phyloP scores from a whole-genome alignment of 768 basidiomycete genomes.

The Termitomyces sp. region DNA sequence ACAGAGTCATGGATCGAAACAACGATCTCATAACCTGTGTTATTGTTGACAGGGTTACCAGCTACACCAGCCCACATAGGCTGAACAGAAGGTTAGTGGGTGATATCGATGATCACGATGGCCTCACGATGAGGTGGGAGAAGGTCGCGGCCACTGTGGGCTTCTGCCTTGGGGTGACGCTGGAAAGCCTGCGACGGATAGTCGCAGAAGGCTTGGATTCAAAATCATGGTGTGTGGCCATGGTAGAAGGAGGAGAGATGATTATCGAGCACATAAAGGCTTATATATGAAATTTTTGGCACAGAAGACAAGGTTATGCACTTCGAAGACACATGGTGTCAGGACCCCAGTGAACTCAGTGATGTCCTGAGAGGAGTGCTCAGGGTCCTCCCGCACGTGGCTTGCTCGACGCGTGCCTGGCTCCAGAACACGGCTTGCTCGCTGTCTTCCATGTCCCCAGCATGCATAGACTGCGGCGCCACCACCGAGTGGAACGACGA shows the following conservation, averaged over 20 bases:
- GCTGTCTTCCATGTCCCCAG: conserved; percentile 24
- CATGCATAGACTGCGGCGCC: conserved; percentile 53
- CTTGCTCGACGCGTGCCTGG: conserved; percentile 1
- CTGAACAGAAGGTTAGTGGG: conserved; percentile 32
- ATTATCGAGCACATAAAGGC: conserved; percentile 13
- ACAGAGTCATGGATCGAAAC: conserved; percentile 82
- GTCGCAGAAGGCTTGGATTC: conserved; percentile 60
- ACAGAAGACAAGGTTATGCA: conserved; percentile 8
- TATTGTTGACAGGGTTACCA: conserved; percentile 54
- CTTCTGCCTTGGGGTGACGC: conserved; percentile 39
- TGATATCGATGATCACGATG: conserved; percentile 16
- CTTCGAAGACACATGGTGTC: conserved; percentile 9
- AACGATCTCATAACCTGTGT: conserved; percentile 62
- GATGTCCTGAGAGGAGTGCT: conserved; percentile 2
- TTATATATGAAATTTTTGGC: conserved; percentile 26
- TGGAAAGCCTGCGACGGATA: conserved; percentile 66
- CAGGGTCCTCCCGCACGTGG: conserved; percentile 14
- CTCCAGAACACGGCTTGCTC: background rate
- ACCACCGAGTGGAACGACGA: conserved; percentile 51
- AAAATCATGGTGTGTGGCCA: conserved; percentile 53
- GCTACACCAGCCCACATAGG: conserved; percentile 88
- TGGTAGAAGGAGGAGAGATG: conserved; percentile 30
- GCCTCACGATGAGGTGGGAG: conserved; percentile 61
- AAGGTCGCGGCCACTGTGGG: conserved; percentile 53
- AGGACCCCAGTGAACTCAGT: conserved; percentile 10